phyloP scores from a whole-genome alignment of 1,284 basidiomycete species.

The Rhodotorula sp. region DNA sequence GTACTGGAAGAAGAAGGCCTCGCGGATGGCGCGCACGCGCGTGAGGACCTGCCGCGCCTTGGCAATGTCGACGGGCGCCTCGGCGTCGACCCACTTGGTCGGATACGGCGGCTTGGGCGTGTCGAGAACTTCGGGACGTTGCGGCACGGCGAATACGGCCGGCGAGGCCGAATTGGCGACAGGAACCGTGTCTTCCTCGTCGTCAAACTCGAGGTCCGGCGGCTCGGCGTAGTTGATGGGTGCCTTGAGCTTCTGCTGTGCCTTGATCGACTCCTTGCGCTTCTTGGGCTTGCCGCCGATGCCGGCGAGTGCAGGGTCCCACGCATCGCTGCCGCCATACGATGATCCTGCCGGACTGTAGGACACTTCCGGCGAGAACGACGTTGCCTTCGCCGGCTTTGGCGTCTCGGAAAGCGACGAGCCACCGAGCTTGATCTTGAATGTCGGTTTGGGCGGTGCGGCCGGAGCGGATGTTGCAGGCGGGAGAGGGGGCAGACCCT shows the following conservation, averaged over 20 bases:
- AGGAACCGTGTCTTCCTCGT: constrained; percentile 4
- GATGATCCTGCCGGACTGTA: constrained; percentile 5
- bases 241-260: constrained; percentile 30
- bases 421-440: constrained; percentile 39
- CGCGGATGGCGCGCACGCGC: constrained; percentile 65
- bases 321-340: constrained; percentile 11
- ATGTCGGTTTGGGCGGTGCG: constrained; percentile 19
- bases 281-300: constrained; percentile 1
- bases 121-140: constrained; percentile 63
- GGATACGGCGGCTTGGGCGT: constrained; percentile 29
- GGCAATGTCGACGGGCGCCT: constrained; percentile 47
- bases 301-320: constrained; percentile 5
- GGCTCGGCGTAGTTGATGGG: constrained; percentile 38
- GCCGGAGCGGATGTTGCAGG: background rate
- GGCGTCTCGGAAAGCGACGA: constrained; percentile 6
- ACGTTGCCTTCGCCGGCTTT: constrained; percentile 4
- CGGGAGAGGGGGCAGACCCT: background rate
- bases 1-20: constrained; percentile 72
- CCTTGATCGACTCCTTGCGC: constrained; percentile 17
- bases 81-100: constrained; percentile 25
- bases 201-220: constrained; percentile 26
- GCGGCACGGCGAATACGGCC: constrained; percentile 47
- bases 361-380: constrained; percentile 22
- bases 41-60: constrained; percentile 76
- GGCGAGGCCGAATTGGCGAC: background rate